These are phyloP conservation scores for Kluyveromyces starmeri DNA, from an alignment of 805 yeast species.

Conservation along the genomic window DNA sequence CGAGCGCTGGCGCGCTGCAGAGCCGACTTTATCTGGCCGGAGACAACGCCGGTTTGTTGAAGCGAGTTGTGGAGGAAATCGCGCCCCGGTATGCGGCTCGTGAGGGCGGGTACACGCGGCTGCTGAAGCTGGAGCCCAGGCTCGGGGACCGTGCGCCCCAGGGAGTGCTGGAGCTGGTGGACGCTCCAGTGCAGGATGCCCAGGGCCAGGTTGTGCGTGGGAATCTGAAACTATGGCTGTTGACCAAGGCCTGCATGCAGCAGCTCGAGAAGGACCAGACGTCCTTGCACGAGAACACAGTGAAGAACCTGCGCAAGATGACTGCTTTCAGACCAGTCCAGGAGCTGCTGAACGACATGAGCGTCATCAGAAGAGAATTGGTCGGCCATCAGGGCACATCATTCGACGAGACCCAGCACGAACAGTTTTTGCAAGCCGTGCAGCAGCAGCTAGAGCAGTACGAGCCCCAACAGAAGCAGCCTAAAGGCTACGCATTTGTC, in stretches of 20 bases:
- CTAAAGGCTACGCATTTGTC: neutral
- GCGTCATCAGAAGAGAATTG: conserved; percentile 12
- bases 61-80: conserved; percentile 61
- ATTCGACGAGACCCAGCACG: conserved; percentile 6
- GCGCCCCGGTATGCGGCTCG: conserved; percentile 55
- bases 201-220: conserved; percentile 21
- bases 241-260: conserved; percentile 17
- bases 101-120: conserved; percentile 77
- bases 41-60: conserved; percentile 37
- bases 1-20: conserved; percentile 23
- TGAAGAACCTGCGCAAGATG: conserved; percentile 20
- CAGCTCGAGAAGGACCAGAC: conserved; percentile 18
- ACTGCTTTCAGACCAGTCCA: conserved; percentile 12
- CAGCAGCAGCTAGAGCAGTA: neutral
- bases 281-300: conserved; percentile 9
- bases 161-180: conserved; percentile 81
- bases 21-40: conserved; percentile 39
- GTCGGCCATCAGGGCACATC: conserved; percentile 8
- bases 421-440: neutral
- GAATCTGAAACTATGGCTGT: conserved; percentile 26
- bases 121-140: conserved; percentile 75
- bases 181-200: conserved; percentile 34
- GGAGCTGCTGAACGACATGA: conserved; percentile 13
- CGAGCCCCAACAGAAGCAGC: neutral
- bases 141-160: conserved; percentile 86